Percentiles rank a stretch among this genome's conserved stretches.
phyloP scores from a whole-genome alignment of 2,329 filamentous ascomycete species.

The Raffaelea arxii region DNA sequence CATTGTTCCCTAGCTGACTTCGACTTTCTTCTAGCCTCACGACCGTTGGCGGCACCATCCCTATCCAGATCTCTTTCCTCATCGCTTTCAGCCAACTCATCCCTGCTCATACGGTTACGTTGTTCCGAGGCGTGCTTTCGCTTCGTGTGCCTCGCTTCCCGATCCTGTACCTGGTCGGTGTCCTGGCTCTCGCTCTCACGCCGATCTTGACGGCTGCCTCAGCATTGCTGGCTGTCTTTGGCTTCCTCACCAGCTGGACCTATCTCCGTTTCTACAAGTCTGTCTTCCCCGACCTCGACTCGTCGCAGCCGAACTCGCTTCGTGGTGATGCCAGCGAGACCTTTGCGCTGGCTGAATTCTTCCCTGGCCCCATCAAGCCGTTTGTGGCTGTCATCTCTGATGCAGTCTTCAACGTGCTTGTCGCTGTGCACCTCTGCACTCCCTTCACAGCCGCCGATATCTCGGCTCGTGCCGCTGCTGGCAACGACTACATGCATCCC shows the following conservation, averaged over 20 bases:
- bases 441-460: constrained; percentile 80
- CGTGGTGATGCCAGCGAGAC: constrained; percentile 92
- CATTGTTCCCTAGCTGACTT: not conserved
- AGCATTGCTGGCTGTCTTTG: constrained; percentile 68
- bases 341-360: constrained; percentile 93
- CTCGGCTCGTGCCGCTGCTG: constrained; percentile 38
- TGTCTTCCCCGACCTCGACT: constrained; percentile 58
- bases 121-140: constrained; percentile 81
- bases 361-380: constrained; percentile 75
- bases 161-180: constrained; percentile 63
- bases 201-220: constrained; percentile 59
- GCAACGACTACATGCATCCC: constrained; percentile 42
- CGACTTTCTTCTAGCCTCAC: constrained; percentile 46
- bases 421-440: constrained; percentile 67
- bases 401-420: constrained; percentile 63
- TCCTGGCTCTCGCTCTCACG: constrained; percentile 54
- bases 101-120: constrained; percentile 89
- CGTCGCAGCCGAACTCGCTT: constrained; percentile 49
- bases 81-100: constrained; percentile 97
- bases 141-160: constrained; percentile 69
- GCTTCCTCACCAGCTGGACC: constrained; percentile 83
- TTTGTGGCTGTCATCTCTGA: constrained; percentile 65
- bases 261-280: constrained; percentile 93
- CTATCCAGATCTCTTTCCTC: constrained; percentile 86
- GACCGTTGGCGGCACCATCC: constrained; percentile 78